Evolutionary conservation across 805 yeast genomes (phyloP).

Genomic region (Candida hungchunana): DNA sequence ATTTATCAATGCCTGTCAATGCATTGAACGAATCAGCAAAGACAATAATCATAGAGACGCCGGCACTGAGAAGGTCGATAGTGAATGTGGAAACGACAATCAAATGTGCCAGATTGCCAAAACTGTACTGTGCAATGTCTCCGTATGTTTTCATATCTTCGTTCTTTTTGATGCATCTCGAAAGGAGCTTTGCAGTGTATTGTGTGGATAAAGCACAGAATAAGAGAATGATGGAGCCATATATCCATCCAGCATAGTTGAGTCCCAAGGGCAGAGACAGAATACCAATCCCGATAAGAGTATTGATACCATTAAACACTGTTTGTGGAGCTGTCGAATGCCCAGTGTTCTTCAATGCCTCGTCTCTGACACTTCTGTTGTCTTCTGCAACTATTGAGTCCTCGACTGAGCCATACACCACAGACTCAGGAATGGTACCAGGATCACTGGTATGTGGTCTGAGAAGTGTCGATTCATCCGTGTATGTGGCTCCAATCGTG

Average conservation of each 20-base stretch:
- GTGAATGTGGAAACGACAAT: conserved; percentile 47
- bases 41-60: conserved; percentile 50
- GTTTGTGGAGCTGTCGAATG: conserved; percentile 71
- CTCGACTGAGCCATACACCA: too few species aligned
- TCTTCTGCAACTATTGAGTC: conserved; percentile 6
- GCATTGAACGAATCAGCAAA: conserved; percentile 58
- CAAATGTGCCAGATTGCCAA: conserved; percentile 41
- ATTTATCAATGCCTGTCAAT: conserved; percentile 37
- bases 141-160: conserved; percentile 48
- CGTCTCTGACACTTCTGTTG: conserved; percentile 15
- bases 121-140: conserved; percentile 49
- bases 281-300: conserved; percentile 71
- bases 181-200: conserved; percentile 51
- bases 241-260: conserved; percentile 61
- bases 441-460: conserved; percentile 2
- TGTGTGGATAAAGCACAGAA: conserved; percentile 46
- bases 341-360: conserved; percentile 23
- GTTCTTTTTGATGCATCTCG: conserved; percentile 39
- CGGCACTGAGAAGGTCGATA: conserved; percentile 58
- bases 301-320: conserved; percentile 71
- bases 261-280: conserved; percentile 70
- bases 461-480: conserved; percentile 10
- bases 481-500: conserved; percentile 13
- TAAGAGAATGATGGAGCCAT: conserved; percentile 41
- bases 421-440: too few species aligned